Percentiles rank a stretch among this genome's conserved stretches.
These are phyloP conservation scores for Cyphellophora attinorum DNA, from an alignment of 2,329 filamentous ascomycete genomes.

Conservation along the genomic window DNA sequence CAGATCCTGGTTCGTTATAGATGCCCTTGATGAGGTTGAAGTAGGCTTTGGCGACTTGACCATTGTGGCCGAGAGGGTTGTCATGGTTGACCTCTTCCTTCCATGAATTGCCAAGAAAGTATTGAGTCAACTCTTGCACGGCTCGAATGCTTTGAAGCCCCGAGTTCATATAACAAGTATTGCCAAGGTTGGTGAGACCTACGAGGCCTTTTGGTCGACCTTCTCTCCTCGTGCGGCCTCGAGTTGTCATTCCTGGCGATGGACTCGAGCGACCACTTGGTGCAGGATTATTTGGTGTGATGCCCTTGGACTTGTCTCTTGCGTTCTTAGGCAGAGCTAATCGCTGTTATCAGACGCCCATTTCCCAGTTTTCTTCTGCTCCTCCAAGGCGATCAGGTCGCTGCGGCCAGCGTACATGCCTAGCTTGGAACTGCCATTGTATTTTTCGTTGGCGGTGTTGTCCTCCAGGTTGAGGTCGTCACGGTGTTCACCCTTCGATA, in stretches of 20 bases:
- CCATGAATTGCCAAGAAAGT: slow-evolving; percentile 70
- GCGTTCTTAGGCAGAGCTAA: slow-evolving; percentile 27
- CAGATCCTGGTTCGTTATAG: slow-evolving; percentile 60
- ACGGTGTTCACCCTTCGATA: slow-evolving; percentile 55
- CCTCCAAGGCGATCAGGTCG: slow-evolving; percentile 74
- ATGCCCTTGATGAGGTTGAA: slow-evolving; percentile 66
- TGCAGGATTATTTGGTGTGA: slow-evolving; percentile 8
- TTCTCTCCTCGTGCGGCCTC: slow-evolving; percentile 60
- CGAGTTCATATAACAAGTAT: slow-evolving; percentile 99
- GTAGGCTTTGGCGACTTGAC: slow-evolving; percentile 79
- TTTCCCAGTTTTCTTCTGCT: slow-evolving; percentile 41
- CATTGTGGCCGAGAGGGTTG: slow-evolving; percentile 79
- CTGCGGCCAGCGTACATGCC: slow-evolving; percentile 59
- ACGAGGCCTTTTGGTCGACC: slow-evolving; percentile 66
- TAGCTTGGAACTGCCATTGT: slow-evolving; percentile 64
- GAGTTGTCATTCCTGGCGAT: slow-evolving; percentile 45
- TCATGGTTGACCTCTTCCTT: slow-evolving; percentile 71
- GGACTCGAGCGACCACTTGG: slow-evolving; percentile 12
- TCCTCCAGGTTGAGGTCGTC: slow-evolving; percentile 57
- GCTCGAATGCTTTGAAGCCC: slow-evolving; percentile 89
- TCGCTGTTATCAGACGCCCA: slow-evolving; percentile 6
- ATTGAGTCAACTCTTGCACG: slow-evolving; percentile 85
- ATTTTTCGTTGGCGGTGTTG: slow-evolving; percentile 61
- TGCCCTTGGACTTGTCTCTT: slow-evolving; percentile 21
- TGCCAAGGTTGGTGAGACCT: slow-evolving; percentile 82